Evolutionary conservation across 2,329 filamentous ascomycete genomes (phyloP), one percentile per base, ranked within the genome.

Genomic region (Myriosclerotinia curreyana): DNA sequence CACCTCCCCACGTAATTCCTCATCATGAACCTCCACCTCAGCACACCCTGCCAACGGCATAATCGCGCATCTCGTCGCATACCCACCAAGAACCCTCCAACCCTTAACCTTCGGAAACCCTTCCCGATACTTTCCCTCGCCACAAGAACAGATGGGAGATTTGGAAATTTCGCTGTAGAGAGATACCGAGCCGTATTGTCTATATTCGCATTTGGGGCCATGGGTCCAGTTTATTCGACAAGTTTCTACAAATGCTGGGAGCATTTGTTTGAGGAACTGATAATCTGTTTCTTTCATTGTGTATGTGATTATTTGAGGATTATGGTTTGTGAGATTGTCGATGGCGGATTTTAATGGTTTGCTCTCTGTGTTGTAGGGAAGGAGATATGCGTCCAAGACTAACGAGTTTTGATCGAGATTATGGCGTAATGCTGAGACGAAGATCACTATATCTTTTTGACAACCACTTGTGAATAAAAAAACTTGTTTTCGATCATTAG

Each of bases 211-310:
- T 0, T 17, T 14, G 1, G 40, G 2, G 5, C 8, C n/a, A 34
- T 67, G 67, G 9, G 46, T 8, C 67, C 67, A 69, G 5, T 15
- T n/a, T 8, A 31, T 55, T 36, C 66, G 62, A 42, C 62, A 65
- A 11, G 62, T 54, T 51, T 69, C 66, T 5, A 65, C 62, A 6
- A 54, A 20, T 15, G 64, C 61, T 0, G 66, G 66, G 5, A 67
- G 42, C 12, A 62, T 49, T 40, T 48, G 6, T 46, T 51, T 65
- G 62, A 60, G 65, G 17, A 67, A 22, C 3, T 44, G 25, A 11
- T 60, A 38, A 14, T 66, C 66, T 15, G 51, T 54, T 0, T 42
- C 22, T 28, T 25, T 42, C 38, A 55, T 42, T 15, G 14, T 1
- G 1, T 28, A 42, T 6, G 22, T 7, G 20, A 42, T 14, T 5